Evolutionary conservation across 2,329 filamentous ascomycete genomes (phyloP), one percentile per base, ranked within the genome.

Genomic region (Ascochyta viciae-villosae): DNA sequence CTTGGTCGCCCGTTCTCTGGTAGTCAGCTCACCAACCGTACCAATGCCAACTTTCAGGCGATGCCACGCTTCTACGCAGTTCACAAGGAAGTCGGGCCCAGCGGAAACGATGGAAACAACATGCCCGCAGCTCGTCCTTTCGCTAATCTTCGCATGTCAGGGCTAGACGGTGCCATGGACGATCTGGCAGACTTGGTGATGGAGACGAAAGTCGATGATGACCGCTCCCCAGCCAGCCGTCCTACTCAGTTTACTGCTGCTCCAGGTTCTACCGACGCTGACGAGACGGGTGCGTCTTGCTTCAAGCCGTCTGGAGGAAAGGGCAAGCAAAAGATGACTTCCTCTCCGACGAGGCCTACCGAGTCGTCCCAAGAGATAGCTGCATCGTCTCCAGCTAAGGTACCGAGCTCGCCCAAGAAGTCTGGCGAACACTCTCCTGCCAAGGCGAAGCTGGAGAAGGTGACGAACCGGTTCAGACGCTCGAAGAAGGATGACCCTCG

Each of bases 381-480:
- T 8, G 55, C 62, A 34, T 65, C 61, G 19, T 73, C 73, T n/a
- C 67, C 67, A 9, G 49, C 61, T 23, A 69, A 70, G 33, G 42
- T 54, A 5, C 44, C 67, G 3, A 64, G 58, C 38, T 75, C 74
- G 7, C 73, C 74, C 16, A 75, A 70, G 67, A 76, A 74, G 59
- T 60, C 65, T 24, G 70, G 70, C 35, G 72, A 75, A 55, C 67
- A 67, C 27, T 80, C 78, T 7, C 79, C 79, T 16, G 74, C 79
- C 47, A 80, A 80, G 61, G 77, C 73, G 44, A 79, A 77, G 68
- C 77, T 81, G 43, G 79, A 80, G 65, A 74, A 77, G 38, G 75
- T 81, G 31, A 79, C 78, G 27, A 79, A 77, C 68, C 80, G 77
- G 59, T 77, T 80, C 52, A 58, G 64, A 35, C 77, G 76, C 29